Percentiles rank a stretch among this genome's conserved stretches.
These are phyloP conservation scores for Gentiana dahurica DNA, from an alignment of 257 asterid genomes.

Conservation along the genomic window DNA sequence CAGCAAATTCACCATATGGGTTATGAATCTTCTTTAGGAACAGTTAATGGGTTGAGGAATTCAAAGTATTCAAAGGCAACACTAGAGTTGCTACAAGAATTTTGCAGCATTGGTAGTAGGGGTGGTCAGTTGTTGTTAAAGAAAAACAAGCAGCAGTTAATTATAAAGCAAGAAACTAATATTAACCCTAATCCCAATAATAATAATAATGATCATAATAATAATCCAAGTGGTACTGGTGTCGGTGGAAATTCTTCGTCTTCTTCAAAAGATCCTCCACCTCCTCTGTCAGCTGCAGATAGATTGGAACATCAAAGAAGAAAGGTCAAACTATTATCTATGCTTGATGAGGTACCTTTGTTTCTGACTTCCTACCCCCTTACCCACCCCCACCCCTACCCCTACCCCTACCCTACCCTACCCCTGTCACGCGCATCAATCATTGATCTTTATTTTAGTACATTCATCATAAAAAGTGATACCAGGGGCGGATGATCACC, in stretches of 20 bases:
- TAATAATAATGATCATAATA: neutral
- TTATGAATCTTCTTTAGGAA: constrained; percentile 29
- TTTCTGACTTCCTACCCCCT: constrained; percentile 6
- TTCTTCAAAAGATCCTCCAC: constrained; percentile 43
- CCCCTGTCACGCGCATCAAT: constrained; percentile 19
- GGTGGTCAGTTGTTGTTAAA: constrained; percentile 73
- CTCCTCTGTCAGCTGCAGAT: constrained; percentile 70
- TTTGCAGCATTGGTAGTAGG: constrained; percentile 78
- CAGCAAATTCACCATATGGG: constrained; percentile 43
- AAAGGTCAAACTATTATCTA: constrained; percentile 93
- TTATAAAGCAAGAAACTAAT: constrained; percentile 24
- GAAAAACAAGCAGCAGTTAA: constrained; percentile 35
- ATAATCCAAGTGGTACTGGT: constrained; percentile 5
- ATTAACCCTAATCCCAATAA: constrained; percentile 23
- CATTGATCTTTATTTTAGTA: constrained; percentile 32
- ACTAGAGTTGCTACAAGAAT: constrained; percentile 78
- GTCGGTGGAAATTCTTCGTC: constrained; percentile 31
- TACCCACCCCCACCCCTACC: constrained; percentile 4
- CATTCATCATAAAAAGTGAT: constrained; percentile 19
- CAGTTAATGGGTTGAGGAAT: constrained; percentile 51
- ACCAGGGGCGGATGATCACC: no score
- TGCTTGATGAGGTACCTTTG: constrained; percentile 90
- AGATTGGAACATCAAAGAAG: constrained; percentile 89
- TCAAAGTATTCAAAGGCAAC: constrained; percentile 75
- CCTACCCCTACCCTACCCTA: no score